A percentile compares a stretch with the other conserved stretches of the same genome.
Conservation (phyloP, 495 filamentous ascomycete genomes). For the Xylaria flabelliformis region DNA sequence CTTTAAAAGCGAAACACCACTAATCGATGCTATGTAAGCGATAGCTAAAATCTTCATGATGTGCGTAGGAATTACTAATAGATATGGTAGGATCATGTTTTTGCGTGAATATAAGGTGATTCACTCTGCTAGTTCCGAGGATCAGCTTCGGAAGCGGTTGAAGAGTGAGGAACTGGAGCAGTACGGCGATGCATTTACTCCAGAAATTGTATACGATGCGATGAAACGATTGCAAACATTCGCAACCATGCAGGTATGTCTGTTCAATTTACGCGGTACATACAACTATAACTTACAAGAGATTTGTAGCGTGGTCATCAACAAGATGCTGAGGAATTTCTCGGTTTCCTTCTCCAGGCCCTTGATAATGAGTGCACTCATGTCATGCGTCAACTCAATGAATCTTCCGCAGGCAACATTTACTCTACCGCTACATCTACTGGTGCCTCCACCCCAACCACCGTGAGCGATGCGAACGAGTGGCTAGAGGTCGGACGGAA, state of each 20-base stretch:
- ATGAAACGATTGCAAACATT: slow-evolving; percentile 87
- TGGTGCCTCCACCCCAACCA: slow-evolving; percentile 47
- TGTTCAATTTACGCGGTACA: not conserved
- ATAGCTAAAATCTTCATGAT: not conserved
- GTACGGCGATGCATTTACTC: slow-evolving; percentile 89
- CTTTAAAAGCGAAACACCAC: slow-evolving; percentile 92
- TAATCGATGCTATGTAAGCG: slow-evolving; percentile 91
- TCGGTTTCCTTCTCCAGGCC: slow-evolving; percentile 91
- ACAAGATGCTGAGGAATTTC: slow-evolving; percentile 97
- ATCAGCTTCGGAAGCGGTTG: slow-evolving; percentile 72
- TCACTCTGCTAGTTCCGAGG: slow-evolving; percentile 75
- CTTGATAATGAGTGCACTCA: slow-evolving; percentile 90
- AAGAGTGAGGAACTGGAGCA: slow-evolving; percentile 86
- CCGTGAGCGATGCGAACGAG: slow-evolving; percentile 58
- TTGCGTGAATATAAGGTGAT: slow-evolving; percentile 91
- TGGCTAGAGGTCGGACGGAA: slow-evolving; percentile 96
- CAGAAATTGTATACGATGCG: slow-evolving; percentile 94
- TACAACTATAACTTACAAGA: slow-evolving; percentile 32
- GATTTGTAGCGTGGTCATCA: slow-evolving; percentile 81
- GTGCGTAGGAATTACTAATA: slow-evolving; percentile 30
- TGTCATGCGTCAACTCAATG: slow-evolving; percentile 65
- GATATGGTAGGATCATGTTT: slow-evolving; percentile 78
- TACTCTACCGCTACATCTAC: slow-evolving; percentile 47
- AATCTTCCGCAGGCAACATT: slow-evolving; percentile 49
- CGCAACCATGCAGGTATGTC: slow-evolving; percentile 82